Evolutionary conservation across 225 moss, liverwort and hornwort species (phyloP).

Genomic region (Sphagnum tenellum): DNA sequence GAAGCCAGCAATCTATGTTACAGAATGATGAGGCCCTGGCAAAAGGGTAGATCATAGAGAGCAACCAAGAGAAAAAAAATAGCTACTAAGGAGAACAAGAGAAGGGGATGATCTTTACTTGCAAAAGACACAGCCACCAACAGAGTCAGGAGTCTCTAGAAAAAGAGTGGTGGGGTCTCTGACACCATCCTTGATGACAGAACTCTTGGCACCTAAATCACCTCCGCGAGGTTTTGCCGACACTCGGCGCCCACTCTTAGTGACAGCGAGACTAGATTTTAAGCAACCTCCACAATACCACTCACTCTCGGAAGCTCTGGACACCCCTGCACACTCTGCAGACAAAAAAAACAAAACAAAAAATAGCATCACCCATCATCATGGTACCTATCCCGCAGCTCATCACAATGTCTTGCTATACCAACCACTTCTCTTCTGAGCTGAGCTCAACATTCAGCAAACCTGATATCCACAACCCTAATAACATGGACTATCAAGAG

Average conservation of each 20-base stretch:
- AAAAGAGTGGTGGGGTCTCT: slow-evolving; percentile 45
- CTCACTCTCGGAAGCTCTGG: slow-evolving; percentile 32
- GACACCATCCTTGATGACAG: slow-evolving; percentile 20
- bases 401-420: not conserved
- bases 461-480: too few species aligned
- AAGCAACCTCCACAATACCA: slow-evolving; percentile 65
- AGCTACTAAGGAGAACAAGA: slow-evolving; percentile 3
- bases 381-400: not conserved
- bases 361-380: not conserved
- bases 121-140: slow-evolving; percentile 81
- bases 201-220: slow-evolving; percentile 36
- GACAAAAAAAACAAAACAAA: slow-evolving; percentile 2
- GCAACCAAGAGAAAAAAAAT: slow-evolving; percentile 5
- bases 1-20: too few species aligned
- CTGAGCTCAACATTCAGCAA: too few species aligned
- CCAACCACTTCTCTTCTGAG: too few species aligned
- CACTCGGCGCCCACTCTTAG: slow-evolving; percentile 31
- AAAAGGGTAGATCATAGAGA: too few species aligned
- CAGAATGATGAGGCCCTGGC: too few species aligned
- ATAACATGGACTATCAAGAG: too few species aligned
- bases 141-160: slow-evolving; percentile 58
- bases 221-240: slow-evolving; percentile 27
- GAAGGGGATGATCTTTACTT: slow-evolving; percentile 25
- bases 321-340: slow-evolving; percentile 37
- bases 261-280: slow-evolving; percentile 17